phyloP scores from a whole-genome alignment of 352 stramenopile genomes.

The Globisporangium echinulatum region DNA sequence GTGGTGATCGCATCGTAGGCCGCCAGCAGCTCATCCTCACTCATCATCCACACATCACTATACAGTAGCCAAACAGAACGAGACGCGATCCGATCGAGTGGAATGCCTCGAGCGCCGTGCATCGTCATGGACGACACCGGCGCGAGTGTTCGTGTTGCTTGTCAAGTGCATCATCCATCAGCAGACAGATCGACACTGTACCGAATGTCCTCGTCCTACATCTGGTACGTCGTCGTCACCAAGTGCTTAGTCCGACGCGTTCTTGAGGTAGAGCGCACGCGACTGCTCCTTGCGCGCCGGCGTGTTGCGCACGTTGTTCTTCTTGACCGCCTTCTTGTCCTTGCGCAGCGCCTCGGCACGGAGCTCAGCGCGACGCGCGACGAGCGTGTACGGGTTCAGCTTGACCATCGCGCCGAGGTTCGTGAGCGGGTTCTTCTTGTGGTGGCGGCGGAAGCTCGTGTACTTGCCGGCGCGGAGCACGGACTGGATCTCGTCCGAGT shows the following conservation, averaged over 20 bases:
- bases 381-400: constrained; percentile 96
- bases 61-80: too few species aligned
- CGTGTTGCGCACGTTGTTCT: constrained; percentile 78
- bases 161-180: too few species aligned
- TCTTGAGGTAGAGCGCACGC: constrained; percentile 75
- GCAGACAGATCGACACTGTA: too few species aligned
- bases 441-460: constrained; percentile 80
- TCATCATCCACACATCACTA: too few species aligned
- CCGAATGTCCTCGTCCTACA: too few species aligned
- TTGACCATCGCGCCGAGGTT: constrained; percentile 95
- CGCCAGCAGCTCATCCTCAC: too few species aligned
- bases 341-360: constrained; percentile 81
- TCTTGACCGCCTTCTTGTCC: constrained; percentile 87
- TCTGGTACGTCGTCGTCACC: too few species aligned
- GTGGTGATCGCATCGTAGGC: too few species aligned
- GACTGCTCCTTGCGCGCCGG: constrained; percentile 72
- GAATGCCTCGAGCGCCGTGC: too few species aligned
- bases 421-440: constrained; percentile 98
- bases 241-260: constrained; percentile 62
- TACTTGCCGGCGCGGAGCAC: constrained; percentile 94
- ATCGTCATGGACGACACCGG: too few species aligned
- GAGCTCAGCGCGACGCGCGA: constrained; percentile 87
- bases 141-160: too few species aligned
- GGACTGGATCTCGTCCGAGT: constrained; percentile 98
- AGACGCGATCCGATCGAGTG: too few species aligned